Evolutionary conservation across 2,329 filamentous ascomycete species (phyloP).

Genomic region (Malbranchea zuffiana): DNA sequence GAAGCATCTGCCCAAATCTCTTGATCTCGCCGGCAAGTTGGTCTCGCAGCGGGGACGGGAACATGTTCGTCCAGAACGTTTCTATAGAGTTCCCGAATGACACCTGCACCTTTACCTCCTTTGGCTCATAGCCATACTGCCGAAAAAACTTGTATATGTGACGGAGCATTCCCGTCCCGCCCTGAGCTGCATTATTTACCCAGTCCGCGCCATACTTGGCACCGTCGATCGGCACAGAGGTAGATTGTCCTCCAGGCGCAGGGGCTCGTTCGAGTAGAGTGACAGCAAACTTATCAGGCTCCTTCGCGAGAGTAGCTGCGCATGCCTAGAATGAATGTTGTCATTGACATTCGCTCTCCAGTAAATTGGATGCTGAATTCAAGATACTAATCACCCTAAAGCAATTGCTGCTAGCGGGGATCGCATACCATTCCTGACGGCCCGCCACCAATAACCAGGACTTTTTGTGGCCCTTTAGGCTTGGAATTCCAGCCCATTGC

Average conservation of each 20-base stretch:
- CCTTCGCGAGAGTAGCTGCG: slow-evolving; percentile 54
- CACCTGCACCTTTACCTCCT: slow-evolving; percentile 49
- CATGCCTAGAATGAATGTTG: slow-evolving; percentile 40
- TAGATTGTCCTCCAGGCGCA: slow-evolving; percentile 52
- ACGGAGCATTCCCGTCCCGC: slow-evolving; percentile 50
- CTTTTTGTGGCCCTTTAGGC: slow-evolving; percentile 31
- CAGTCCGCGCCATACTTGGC: slow-evolving; percentile 47
- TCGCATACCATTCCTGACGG: slow-evolving; percentile 48
- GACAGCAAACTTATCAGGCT: slow-evolving; percentile 54
- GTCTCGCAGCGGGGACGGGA: slow-evolving; percentile 45
- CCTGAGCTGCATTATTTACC: slow-evolving; percentile 54
- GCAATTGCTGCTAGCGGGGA: not conserved
- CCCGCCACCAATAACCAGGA: slow-evolving; percentile 52
- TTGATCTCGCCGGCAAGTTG: slow-evolving; percentile 46
- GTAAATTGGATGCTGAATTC: slow-evolving; percentile 4
- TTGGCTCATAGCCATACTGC: slow-evolving; percentile 45
- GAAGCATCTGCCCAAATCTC: slow-evolving; percentile 45
- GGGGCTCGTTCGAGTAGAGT: slow-evolving; percentile 51
- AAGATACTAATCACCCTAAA: slow-evolving; percentile 1
- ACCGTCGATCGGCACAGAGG: slow-evolving; percentile 47
- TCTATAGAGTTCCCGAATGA: slow-evolving; percentile 49
- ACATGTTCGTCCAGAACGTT: slow-evolving; percentile 52
- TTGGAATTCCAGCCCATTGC: not conserved
- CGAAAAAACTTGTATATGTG: slow-evolving; percentile 53
- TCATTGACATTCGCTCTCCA: slow-evolving; percentile 1